phyloP scores from a whole-genome alignment of 2,329 filamentous ascomycete species.

The Aspergillus fumigatiaffinis region DNA sequence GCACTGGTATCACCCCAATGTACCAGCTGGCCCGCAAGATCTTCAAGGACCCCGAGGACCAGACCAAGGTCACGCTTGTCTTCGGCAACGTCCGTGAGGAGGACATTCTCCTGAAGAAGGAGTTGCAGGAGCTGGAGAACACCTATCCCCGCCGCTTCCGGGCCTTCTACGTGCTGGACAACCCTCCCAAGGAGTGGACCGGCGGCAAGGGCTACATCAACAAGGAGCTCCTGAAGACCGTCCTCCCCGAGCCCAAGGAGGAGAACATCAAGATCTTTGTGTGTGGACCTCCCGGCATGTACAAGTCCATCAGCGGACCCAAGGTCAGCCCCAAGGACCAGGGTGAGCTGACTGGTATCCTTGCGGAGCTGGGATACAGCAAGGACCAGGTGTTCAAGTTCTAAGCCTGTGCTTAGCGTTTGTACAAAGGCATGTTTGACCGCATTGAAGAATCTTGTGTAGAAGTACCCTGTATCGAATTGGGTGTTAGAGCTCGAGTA shows the following conservation, averaged over 20 bases:
- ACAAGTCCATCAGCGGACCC: slow-evolving; percentile 83
- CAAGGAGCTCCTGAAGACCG: slow-evolving; percentile 92
- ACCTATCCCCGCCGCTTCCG: slow-evolving; percentile 92
- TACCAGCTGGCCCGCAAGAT: slow-evolving; percentile 89
- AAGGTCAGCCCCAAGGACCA: slow-evolving; percentile 95
- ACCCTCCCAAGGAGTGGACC: slow-evolving; percentile 71
- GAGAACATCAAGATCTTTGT: slow-evolving; percentile 96
- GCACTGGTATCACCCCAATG: slow-evolving; percentile 97
- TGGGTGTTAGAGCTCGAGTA: neutral
- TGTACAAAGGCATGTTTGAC: neutral
- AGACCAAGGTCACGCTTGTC: slow-evolving; percentile 94
- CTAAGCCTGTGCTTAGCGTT: slow-evolving; percentile 40
- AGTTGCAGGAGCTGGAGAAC: slow-evolving; percentile 85
- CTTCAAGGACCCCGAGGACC: slow-evolving; percentile 93
- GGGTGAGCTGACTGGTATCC: slow-evolving; percentile 76
- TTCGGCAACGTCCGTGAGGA: slow-evolving; percentile 87
- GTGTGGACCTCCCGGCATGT: slow-evolving; percentile 86
- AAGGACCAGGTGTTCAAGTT: slow-evolving; percentile 98
- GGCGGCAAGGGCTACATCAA: slow-evolving; percentile 76
- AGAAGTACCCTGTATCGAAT: neutral
- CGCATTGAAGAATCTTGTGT: neutral
- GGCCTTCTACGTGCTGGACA: slow-evolving; percentile 89
- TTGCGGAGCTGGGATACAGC: slow-evolving; percentile 79
- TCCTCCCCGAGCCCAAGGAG: slow-evolving; percentile 85
- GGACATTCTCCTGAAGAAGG: slow-evolving; percentile 85